A percentile compares a stretch with the other conserved stretches of the same genome.
Evolutionary conservation across 495 filamentous ascomycete genomes (phyloP).

Genomic region (Pyronema domesticum): DNA sequence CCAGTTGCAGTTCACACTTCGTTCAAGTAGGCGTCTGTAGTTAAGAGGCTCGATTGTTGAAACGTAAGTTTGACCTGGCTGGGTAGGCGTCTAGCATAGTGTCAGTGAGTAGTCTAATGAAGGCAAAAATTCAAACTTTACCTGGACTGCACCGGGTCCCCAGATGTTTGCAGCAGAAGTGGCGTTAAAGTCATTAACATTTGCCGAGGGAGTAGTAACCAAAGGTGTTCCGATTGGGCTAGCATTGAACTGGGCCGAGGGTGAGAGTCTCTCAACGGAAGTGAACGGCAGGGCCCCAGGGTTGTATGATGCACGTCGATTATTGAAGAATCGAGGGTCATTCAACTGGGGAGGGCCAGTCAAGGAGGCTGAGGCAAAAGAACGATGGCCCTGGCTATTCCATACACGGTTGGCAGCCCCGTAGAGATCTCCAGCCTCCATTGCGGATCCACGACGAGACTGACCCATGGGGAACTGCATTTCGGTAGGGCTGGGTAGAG

Average conservation of each 20-base stretch:
- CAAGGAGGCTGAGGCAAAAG: conserved; percentile 21
- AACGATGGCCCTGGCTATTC: conserved; percentile 11
- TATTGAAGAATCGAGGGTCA: conserved; percentile 25
- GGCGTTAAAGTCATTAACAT: not conserved
- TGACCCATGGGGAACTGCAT: conserved; percentile 13
- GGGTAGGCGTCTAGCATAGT: conserved; percentile 17
- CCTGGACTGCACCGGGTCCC: not conserved
- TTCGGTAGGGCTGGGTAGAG: conserved; percentile 10
- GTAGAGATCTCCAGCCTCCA: conserved; percentile 19
- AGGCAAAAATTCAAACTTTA: not conserved
- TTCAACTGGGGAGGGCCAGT: conserved; percentile 14
- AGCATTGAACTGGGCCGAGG: conserved; percentile 29
- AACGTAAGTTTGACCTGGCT: conserved; percentile 54
- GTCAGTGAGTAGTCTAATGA: not conserved
- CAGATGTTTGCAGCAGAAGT: conserved; percentile 1
- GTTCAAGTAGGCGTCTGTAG: conserved; percentile 86
- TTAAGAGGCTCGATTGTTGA: conserved; percentile 87
- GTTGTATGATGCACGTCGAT: conserved; percentile 24
- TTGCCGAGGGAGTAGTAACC: not conserved
- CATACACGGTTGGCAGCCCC: conserved; percentile 17
- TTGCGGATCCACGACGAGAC: conserved; percentile 10
- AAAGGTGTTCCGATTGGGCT: conserved; percentile 48
- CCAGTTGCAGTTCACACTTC: conserved; percentile 95
- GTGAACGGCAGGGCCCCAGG: conserved; percentile 22
- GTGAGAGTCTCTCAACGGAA: not conserved